phyloP scores from a whole-genome alignment of 768 basidiomycete species.

The Rubroboletus pulcherrimus region DNA sequence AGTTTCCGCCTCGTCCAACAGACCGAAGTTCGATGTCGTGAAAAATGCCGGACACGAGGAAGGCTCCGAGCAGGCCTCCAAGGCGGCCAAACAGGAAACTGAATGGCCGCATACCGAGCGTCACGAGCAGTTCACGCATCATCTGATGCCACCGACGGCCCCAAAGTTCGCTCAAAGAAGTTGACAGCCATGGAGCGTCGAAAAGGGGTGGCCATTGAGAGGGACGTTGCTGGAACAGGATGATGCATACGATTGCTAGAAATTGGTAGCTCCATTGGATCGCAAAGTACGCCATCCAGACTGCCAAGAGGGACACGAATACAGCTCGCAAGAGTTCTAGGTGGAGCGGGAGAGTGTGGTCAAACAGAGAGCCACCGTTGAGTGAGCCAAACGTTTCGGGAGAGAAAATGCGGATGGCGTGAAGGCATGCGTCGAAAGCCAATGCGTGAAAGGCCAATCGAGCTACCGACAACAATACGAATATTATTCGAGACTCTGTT shows the following conservation, averaged over 20 bases:
- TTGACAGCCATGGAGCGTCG: conserved; percentile 50
- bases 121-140: conserved; percentile 52
- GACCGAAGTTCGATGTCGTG: conserved; percentile 57
- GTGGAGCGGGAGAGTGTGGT: conserved; percentile 31
- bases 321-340: conserved; percentile 37
- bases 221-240: conserved; percentile 44
- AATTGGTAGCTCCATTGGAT: conserved; percentile 43
- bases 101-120: conserved; percentile 44
- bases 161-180: conserved; percentile 62
- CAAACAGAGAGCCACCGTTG: conserved; percentile 37
- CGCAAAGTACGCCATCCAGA: conserved; percentile 43
- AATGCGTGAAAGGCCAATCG: conserved; percentile 5
- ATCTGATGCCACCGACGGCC: conserved; percentile 62
- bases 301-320: conserved; percentile 39
- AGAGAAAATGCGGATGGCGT: conserved; percentile 25
- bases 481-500: conserved; percentile 14
- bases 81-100: conserved; percentile 43
- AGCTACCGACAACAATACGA: conserved; percentile 11
- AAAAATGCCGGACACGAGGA: conserved; percentile 53
- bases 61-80: conserved; percentile 53
- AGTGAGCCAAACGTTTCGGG: conserved; percentile 36
- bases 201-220: conserved; percentile 63
- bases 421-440: conserved; percentile 12
- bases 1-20: conserved; percentile 47
- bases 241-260: conserved; percentile 40